These are phyloP conservation scores for Metschnikowia santaceciliae DNA, from an alignment of 805 yeast genomes.

Conservation along the genomic window DNA sequence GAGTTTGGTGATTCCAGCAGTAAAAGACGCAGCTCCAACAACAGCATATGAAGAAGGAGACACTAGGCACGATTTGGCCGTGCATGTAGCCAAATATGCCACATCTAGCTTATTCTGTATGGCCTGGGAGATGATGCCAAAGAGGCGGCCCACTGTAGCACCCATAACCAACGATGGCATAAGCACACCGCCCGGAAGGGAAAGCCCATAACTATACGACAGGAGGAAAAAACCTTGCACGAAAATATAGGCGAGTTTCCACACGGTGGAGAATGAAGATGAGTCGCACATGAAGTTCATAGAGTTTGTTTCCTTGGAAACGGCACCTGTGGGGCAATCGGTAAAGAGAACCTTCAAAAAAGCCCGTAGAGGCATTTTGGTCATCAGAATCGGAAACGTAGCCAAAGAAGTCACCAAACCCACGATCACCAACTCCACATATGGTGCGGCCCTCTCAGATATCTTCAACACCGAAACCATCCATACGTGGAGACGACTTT, in stretches of 20 bases:
- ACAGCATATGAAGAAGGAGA: conserved; percentile 88
- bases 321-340: conserved; percentile 47
- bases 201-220: conserved; percentile 64
- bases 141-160: conserved; percentile 52
- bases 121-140: conserved; percentile 50
- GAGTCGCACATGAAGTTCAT: conserved; percentile 35
- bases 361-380: conserved; percentile 53
- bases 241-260: conserved; percentile 35
- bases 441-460: conserved; percentile 21
- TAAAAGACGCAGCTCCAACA: conserved; percentile 80
- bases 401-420: conserved; percentile 50
- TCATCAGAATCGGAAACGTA: conserved; percentile 52
- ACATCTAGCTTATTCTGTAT: conserved; percentile 39
- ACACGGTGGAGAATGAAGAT: conserved; percentile 21
- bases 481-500: conserved; percentile 22
- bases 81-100: conserved; percentile 36
- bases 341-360: conserved; percentile 59
- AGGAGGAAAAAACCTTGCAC: conserved; percentile 57
- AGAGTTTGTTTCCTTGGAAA: conserved; percentile 17
- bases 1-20: conserved; percentile 77
- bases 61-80: conserved; percentile 51
- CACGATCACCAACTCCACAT: conserved; percentile 47
- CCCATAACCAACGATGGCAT: conserved; percentile 64
- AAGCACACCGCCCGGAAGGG: conserved; percentile 64
- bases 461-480: conserved; percentile 14